Base-by-base conservation (phyloP, 2,329 filamentous ascomycete genomes). In the Claviceps sp. region DNA sequence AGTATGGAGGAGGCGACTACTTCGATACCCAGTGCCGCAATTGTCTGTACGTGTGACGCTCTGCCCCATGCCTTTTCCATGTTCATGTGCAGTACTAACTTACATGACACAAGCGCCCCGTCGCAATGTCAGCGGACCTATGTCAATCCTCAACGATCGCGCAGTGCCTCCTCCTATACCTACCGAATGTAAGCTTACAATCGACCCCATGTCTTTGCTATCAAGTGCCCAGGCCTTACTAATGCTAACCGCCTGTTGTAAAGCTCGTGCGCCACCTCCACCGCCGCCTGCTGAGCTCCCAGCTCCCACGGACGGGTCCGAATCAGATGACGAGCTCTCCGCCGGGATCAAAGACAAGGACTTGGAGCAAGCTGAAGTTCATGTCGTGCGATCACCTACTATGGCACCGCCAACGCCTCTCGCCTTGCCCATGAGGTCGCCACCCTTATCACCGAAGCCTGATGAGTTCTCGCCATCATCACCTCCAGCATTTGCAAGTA, bases 281-380 rank as follows among this genome's bases (percentile, higher is more conserved):
- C 72, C 72, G 42, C 73, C 77, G 49, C 70, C 77, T 41, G 70
- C 75, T 38, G 71, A 72, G 44, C 63, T 78, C 16, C 73, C 76
- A 47, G 86, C 86, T 42, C 82, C 82, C 46, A 88, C 82, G 53
- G 77, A 85, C 55, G 89, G 88, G 34, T 94, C 88, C 1, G 87
- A 86, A 64, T 93, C 90, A 44, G 90, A 94, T 60, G 90, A 96
- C 64, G 91, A 96, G 65, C 71, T 89, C 60, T 88, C 85, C 9
- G 72, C 73, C 50, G 67, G 68, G 61, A 62, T 75, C 60, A 65
- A 68, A 57, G 67, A 72, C 49, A 66, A 75, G 57, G 59, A 68
- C 22, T 24, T 50, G 30, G 34, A 50, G 61, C 50, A 74, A 20
- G 68, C 72, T 38, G 69, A 68, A 22, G 63, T 69, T 34, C 24